Evolutionary conservation across 345 rosid species (phyloP).

Genomic region (Arabidopsis suecica): DNA sequence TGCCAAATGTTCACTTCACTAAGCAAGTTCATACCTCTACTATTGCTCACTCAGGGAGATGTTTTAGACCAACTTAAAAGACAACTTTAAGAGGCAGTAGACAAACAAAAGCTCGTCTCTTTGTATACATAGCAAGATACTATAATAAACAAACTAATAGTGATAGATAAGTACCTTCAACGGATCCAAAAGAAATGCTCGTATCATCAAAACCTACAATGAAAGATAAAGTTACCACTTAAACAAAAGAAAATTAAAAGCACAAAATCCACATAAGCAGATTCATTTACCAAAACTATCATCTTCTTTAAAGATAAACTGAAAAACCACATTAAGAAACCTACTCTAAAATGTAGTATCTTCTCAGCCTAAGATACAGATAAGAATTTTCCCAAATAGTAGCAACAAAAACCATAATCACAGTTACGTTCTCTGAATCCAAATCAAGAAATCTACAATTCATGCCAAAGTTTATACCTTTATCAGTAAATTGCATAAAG

Average conservation of each 20-base stretch:
- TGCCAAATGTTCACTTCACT: constrained; percentile 25
- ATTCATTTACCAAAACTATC: constrained; percentile 18
- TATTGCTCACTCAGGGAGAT: constrained; percentile 16
- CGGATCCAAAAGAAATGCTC: constrained; percentile 83
- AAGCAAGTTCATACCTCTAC: neutral
- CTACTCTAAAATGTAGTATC: constrained; percentile 21
- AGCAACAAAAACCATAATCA: constrained; percentile 27
- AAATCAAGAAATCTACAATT: constrained; percentile 9
- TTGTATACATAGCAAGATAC: neutral
- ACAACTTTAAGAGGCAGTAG: constrained; percentile 30
- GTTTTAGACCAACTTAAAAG: neutral
- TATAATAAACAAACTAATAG: constrained; percentile 33
- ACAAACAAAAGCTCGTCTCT: neutral
- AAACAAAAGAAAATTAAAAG: constrained; percentile 5
- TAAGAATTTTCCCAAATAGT: constrained; percentile 27
- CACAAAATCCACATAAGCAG: constrained; percentile 9
- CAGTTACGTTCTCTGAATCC: neutral
- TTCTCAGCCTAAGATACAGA: constrained; percentile 17
- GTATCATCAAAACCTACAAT: constrained; percentile 89
- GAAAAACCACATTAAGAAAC: constrained; percentile 9
- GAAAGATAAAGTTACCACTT: constrained; percentile 31
- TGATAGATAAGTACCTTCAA: constrained; percentile 71
- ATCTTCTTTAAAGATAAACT: constrained; percentile 15
- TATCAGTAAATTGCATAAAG: constrained; percentile 87
- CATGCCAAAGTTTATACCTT: constrained; percentile 57